A percentile compares a stretch with the other conserved stretches of the same genome.
Conservation (phyloP, 306 rosid genomes). For the Phaseolus lunatus region DNA sequence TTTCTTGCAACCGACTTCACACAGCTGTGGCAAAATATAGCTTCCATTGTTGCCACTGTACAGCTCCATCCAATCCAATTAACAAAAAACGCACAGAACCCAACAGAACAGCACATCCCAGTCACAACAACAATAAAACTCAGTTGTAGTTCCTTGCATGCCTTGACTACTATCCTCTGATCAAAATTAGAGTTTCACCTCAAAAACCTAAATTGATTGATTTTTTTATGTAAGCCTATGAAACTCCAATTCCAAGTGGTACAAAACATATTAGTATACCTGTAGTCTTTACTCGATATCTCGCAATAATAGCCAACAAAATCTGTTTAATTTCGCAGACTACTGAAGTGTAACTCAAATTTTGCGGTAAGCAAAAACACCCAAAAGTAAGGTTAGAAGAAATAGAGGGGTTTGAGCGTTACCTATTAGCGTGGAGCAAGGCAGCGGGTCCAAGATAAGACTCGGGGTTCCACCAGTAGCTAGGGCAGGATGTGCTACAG, state of each 20-base stretch:
- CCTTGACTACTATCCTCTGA: neutral
- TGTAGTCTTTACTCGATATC: too few relatives aligned
- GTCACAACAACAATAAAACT: neutral
- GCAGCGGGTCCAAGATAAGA: constrained; percentile 96
- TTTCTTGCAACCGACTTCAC: neutral
- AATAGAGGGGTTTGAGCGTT: neutral
- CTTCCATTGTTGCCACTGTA: neutral
- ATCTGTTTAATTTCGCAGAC: too few relatives aligned
- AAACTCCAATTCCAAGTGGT: neutral
- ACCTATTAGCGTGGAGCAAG: constrained; percentile 96
- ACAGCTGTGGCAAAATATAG: neutral
- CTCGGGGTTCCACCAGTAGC: constrained; percentile 99
- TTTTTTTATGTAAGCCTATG: neutral
- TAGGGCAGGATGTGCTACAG: constrained; percentile 98
- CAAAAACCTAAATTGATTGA: neutral
- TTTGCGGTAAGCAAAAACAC: too few relatives aligned
- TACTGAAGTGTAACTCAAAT: too few relatives aligned
- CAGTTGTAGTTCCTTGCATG: neutral
- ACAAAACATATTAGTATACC: too few relatives aligned
- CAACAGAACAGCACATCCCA: neutral
- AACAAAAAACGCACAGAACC: neutral
- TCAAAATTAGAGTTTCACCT: neutral
- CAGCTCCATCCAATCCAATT: neutral
- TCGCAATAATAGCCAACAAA: neutral
- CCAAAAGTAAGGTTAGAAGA: neutral